These are phyloP conservation scores for Lactarius deliciosus DNA, from an alignment of 768 basidiomycete genomes.

Conservation along the genomic window DNA sequence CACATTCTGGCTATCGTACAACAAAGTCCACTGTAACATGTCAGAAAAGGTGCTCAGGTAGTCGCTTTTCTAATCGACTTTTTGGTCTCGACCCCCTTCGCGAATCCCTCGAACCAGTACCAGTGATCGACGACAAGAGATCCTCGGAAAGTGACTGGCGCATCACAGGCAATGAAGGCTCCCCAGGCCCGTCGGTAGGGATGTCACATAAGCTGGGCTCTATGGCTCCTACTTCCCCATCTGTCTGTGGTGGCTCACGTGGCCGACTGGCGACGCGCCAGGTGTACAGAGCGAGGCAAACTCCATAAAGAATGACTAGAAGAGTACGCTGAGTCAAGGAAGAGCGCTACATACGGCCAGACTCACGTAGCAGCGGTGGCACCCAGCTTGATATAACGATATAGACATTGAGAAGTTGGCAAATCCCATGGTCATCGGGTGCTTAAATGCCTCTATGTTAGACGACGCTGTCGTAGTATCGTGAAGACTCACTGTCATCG, in stretches of 20 bases:
- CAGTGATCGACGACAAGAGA: constrained; percentile 8
- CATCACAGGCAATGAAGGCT: background rate
- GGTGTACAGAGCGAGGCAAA: constrained; percentile 43
- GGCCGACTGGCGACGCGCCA: constrained; percentile 35
- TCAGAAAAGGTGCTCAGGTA: constrained; percentile 30
- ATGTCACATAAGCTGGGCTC: background rate
- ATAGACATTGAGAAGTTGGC: constrained; percentile 48
- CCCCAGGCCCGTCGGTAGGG: background rate
- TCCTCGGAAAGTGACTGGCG: constrained; percentile 7
- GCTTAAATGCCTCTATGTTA: constrained; percentile 33
- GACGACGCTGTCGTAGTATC: background rate
- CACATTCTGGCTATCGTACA: background rate
- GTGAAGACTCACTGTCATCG: constrained; percentile 40
- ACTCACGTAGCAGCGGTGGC: constrained; percentile 48
- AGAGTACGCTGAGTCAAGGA: constrained; percentile 1
- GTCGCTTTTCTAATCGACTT: constrained; percentile 31
- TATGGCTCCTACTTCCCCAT: constrained; percentile 11
- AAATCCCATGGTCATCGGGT: constrained; percentile 44
- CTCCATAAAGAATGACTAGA: constrained; percentile 46
- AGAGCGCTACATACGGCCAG: background rate
- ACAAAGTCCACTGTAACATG: background rate
- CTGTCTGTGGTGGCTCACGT: background rate
- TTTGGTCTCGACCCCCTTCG: constrained; percentile 17
- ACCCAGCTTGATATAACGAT: constrained; percentile 55
- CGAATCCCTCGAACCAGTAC: constrained; percentile 5